A percentile compares a stretch with the other conserved stretches of the same genome.
These are phyloP conservation scores for Tetracladium setigerum DNA, from an alignment of 495 filamentous ascomycete genomes.

Conservation along the genomic window DNA sequence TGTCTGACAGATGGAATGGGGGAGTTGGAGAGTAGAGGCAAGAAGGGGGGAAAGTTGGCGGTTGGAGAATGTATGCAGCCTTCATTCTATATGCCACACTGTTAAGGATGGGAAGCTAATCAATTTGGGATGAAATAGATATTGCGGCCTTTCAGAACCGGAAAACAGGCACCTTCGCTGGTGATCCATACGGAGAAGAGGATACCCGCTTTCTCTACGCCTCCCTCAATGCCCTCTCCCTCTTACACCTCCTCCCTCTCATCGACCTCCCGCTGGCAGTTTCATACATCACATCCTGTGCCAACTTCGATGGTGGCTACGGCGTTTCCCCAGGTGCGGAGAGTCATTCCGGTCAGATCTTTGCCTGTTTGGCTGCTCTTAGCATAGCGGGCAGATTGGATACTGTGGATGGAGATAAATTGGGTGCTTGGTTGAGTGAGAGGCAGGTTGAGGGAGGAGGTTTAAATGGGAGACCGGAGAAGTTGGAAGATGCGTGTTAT, in stretches of 20 bases:
- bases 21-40: conserved; percentile 63
- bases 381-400: conserved; percentile 76
- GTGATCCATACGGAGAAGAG: conserved; percentile 92
- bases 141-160: conserved; percentile 75
- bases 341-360: conserved; percentile 87
- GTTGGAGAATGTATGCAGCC: conserved; percentile 27
- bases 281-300: conserved; percentile 66
- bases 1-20: conserved; percentile 76
- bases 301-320: conserved; percentile 91
- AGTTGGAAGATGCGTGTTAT: conserved; percentile 94
- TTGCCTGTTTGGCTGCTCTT: conserved; percentile 87
- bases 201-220: conserved; percentile 93
- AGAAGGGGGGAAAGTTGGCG: conserved; percentile 63
- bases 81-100: neutral
- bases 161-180: conserved; percentile 77
- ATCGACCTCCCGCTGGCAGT: conserved; percentile 77
- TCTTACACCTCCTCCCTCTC: conserved; percentile 60
- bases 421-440: conserved; percentile 89
- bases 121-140: neutral
- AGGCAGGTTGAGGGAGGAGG: conserved; percentile 81
- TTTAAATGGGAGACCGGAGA: conserved; percentile 90
- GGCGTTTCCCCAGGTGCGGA: conserved; percentile 84
- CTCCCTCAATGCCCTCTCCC: conserved; percentile 77
- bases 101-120: neutral
- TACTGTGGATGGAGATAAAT: conserved; percentile 69